Base-by-base conservation (phyloP, 2,329 filamentous ascomycete species). In the Sporothrix protearum region DNA sequence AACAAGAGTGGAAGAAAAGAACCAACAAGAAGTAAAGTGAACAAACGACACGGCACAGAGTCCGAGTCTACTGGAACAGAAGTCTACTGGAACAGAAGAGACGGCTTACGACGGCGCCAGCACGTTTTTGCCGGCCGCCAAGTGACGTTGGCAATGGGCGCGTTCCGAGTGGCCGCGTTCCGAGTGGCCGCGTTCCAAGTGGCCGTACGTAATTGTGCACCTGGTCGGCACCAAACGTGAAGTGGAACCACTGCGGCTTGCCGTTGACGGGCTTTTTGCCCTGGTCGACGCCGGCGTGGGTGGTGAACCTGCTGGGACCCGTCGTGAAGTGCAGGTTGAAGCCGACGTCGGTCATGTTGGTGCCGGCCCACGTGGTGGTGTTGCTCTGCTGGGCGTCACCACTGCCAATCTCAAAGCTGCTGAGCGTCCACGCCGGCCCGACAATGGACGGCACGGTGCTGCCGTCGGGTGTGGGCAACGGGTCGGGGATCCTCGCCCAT, bases 371-470 rank as follows among this genome's bases (percentile, higher is more conserved):
- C n/a, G n/a, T n/a, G n/a, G n/a, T n/a, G 6, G 67, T 51, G 1
- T 4, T 22, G 25, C 36, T 53, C 6, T 3, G 4, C 2, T 33
- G 33, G 49, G 16, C n/a, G n/a, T 22, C 30, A 1, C 69, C 30
- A 1, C 69, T 22, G 71, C 66, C 71, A n/a, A 72, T 42, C 30
- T 72, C 67, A 49, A 76, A 75, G 36, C 66, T 33, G 59, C 74
- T 74, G 30, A 77, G 73, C 9, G 47, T 68, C 76, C 76, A 76
- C 1, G 59, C 55, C 8, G 76, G 76, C 28, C 68, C 22, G 16
- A 77, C 67, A 39, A 77, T 69, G 5, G 75, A 76, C 1, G 75
- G 74, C 10, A 76, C 66, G 19, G 76, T 77, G 71, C 76, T 76
- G 25, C 74, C 73, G 71, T 77, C 74, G 36, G 71, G 72, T 0